Percentiles rank a stretch among this genome's conserved stretches.
Evolutionary conservation across 2,329 filamentous ascomycete species (phyloP).

Genomic region (Colletotrichum sp.): DNA sequence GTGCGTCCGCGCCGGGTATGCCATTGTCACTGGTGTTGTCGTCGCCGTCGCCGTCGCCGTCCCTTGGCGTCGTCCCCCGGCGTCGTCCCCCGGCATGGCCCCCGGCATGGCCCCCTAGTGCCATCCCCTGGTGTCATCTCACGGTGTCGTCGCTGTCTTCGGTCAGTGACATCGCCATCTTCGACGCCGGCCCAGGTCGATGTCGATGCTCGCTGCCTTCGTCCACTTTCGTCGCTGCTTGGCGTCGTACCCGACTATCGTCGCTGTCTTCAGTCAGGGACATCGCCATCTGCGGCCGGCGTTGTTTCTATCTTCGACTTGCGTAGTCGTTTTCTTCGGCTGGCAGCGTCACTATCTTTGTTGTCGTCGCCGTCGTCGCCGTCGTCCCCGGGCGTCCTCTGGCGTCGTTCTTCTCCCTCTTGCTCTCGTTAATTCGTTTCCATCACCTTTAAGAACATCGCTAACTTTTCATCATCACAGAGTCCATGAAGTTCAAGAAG

Average conservation of each 20-base stretch:
- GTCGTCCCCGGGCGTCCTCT: not conserved
- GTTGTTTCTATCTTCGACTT: not conserved
- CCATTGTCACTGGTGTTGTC: not conserved
- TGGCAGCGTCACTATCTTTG: not conserved
- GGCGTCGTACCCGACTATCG: not conserved
- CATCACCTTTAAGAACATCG: not conserved
- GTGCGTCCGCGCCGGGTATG: fast-evolving
- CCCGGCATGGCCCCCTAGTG: not conserved
- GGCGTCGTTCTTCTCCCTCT: not conserved
- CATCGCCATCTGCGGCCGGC: not conserved
- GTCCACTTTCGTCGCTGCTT: not conserved
- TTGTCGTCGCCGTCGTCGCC: not conserved
- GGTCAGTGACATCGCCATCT: not conserved
- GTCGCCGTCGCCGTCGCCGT: not conserved
- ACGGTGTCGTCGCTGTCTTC: not conserved
- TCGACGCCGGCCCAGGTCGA: not conserved
- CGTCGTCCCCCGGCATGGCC: not conserved
- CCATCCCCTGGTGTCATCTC: not conserved
- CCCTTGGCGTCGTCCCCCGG: not conserved
- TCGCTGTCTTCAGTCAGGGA: not conserved
- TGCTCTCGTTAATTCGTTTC: not conserved
- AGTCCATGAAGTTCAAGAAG: constrained; percentile 97
- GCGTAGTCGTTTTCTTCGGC: not conserved
- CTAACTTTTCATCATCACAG: constrained; percentile 22
- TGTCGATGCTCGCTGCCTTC: not conserved